phyloP scores from a whole-genome alignment of 345 rosid species.

The Noccaea caerulescens region DNA sequence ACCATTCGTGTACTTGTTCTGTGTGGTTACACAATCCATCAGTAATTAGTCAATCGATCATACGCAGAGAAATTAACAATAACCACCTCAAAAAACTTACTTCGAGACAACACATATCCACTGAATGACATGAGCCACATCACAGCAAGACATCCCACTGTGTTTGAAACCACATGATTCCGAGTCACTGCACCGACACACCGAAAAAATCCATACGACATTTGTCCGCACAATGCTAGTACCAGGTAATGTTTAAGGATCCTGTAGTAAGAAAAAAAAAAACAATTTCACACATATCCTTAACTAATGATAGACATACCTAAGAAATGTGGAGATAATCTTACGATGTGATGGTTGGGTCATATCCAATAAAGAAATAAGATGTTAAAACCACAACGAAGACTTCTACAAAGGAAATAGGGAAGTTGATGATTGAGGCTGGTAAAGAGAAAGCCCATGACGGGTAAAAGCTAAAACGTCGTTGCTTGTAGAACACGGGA shows the following conservation, averaged over 20 bases:
- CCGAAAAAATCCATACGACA: constrained; percentile 52
- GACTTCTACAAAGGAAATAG: constrained; percentile 61
- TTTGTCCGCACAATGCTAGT: constrained; percentile 47
- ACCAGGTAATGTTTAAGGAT: constrained; percentile 48
- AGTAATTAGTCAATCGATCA: constrained; percentile 11
- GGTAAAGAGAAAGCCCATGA: constrained; percentile 71
- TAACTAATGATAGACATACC: background rate
- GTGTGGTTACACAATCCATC: constrained; percentile 16
- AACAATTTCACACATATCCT: background rate
- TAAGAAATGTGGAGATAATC: background rate
- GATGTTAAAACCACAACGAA: constrained; percentile 54
- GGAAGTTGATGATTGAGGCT: constrained; percentile 57
- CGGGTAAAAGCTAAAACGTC: constrained; percentile 63
- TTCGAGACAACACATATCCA: constrained; percentile 51
- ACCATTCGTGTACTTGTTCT: constrained; percentile 65
- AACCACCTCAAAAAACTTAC: constrained; percentile 31
- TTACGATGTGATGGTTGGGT: constrained; percentile 54
- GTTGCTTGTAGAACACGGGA: constrained; percentile 81
- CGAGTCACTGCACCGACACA: constrained; percentile 53
- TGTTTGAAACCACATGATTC: constrained; percentile 51
- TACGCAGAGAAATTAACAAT: background rate
- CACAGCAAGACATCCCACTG: constrained; percentile 45
- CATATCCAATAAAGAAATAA: constrained; percentile 64
- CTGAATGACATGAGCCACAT: constrained; percentile 49
- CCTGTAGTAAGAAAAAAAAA: constrained; percentile 39